These are phyloP conservation scores for Nicotiana otophora DNA, from an alignment of 257 asterid genomes.

Conservation along the genomic window DNA sequence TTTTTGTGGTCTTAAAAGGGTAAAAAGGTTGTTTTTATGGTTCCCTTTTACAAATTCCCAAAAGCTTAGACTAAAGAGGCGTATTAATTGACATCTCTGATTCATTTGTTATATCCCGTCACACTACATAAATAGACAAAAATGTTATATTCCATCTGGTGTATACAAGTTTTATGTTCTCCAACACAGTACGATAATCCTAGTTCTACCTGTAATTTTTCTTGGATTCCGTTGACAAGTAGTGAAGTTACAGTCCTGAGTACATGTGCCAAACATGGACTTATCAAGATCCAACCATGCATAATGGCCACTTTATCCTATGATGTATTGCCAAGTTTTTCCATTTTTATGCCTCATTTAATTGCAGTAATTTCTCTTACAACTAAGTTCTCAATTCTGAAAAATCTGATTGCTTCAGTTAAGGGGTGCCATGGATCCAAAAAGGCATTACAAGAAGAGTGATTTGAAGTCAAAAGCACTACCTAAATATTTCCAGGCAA, in stretches of 20 bases:
- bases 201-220: not conserved
- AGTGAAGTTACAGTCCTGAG: not conserved
- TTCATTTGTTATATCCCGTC: not conserved
- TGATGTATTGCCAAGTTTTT: not conserved
- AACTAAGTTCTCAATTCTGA: not conserved
- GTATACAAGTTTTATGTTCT: not conserved
- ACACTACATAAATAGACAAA: not conserved
- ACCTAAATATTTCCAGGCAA: conserved; percentile 93
- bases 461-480: conserved; percentile 60
- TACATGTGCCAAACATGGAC: not conserved
- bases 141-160: not conserved
- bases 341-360: not conserved
- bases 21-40: too few relatives aligned
- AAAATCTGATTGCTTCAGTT: conserved; percentile 37
- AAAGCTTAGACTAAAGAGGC: not conserved
- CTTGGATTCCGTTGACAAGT: not conserved
- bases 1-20: too few relatives aligned
- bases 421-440: conserved; percentile 75
- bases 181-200: not conserved
- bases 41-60: not conserved
- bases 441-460: conserved; percentile 78
- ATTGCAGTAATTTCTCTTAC: not conserved
- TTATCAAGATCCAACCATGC: not conserved
- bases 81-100: not conserved
- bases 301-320: not conserved